A percentile compares a stretch with the other conserved stretches of the same genome.
Conservation (phyloP, 2,329 filamentous ascomycete genomes). For the Diaporthe sp. region DNA sequence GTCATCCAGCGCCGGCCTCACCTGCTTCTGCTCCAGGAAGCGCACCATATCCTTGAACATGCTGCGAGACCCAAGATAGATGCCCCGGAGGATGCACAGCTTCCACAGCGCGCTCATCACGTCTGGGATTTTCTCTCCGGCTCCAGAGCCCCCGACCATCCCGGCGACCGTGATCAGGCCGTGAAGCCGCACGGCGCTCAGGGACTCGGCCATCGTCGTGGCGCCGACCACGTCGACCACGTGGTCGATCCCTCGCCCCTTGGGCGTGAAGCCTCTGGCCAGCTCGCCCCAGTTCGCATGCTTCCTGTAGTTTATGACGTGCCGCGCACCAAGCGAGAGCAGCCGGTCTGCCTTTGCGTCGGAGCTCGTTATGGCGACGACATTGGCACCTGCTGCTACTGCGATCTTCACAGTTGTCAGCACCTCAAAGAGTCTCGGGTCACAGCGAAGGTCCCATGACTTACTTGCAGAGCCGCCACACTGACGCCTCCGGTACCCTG, state of each 20-base stretch:
- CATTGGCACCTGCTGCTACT: slow-evolving; percentile 63
- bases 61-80: slow-evolving; percentile 47
- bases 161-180: slow-evolving; percentile 53
- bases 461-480: slow-evolving; percentile 53
- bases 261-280: slow-evolving; percentile 63
- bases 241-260: slow-evolving; percentile 69
- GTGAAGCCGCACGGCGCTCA: slow-evolving; percentile 61
- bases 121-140: slow-evolving; percentile 43
- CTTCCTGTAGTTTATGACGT: slow-evolving; percentile 73
- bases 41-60: slow-evolving; percentile 49
- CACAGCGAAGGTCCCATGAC: not conserved
- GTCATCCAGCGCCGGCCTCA: slow-evolving; percentile 52
- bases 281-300: slow-evolving; percentile 70
- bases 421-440: not conserved
- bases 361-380: slow-evolving; percentile 72
- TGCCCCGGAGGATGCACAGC: slow-evolving; percentile 49
- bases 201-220: slow-evolving; percentile 69
- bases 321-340: slow-evolving; percentile 68
- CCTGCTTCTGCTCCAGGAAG: slow-evolving; percentile 51
- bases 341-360: slow-evolving; percentile 67
- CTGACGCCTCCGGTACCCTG: slow-evolving; percentile 59
- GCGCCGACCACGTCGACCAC: slow-evolving; percentile 77
- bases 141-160: slow-evolving; percentile 49
- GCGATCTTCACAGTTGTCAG: slow-evolving; percentile 48
- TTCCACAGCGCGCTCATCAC: slow-evolving; percentile 46